phyloP scores from a whole-genome alignment of 768 basidiomycete genomes.

The Antrodiella citrinella region DNA sequence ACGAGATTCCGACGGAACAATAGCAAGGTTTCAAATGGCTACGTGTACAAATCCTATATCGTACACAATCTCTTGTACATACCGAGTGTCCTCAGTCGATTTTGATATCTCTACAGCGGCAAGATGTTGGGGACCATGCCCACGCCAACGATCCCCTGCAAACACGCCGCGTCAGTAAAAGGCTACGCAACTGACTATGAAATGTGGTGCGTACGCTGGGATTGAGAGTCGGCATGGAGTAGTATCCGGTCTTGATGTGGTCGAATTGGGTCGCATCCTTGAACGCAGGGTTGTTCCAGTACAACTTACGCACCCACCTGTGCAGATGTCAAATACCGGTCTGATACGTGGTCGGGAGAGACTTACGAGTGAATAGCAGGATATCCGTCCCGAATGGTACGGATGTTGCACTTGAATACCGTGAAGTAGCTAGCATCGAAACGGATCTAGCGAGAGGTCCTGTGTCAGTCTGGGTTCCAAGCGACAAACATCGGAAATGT shows the following conservation, averaged over 20 bases:
- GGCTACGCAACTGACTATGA: neutral
- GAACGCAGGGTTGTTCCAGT: conserved; percentile 90
- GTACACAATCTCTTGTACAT: no score
- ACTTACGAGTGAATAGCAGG: conserved; percentile 66
- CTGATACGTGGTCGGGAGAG: neutral
- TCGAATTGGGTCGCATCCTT: conserved; percentile 80
- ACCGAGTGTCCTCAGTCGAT: no score
- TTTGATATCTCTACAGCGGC: no score
- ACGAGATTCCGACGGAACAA: no score
- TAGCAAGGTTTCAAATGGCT: no score
- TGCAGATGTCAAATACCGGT: no score
- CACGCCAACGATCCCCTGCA: neutral
- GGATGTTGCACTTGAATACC: conserved; percentile 92
- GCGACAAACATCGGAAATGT: neutral
- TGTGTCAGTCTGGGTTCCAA: neutral
- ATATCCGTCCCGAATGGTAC: conserved; percentile 79
- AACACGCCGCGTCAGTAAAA: neutral
- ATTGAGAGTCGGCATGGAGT: conserved; percentile 11
- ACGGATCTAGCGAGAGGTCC: conserved; percentile 43
- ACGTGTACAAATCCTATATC: no score
- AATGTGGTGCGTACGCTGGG: neutral
- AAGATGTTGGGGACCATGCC: neutral
- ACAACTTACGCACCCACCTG: conserved; percentile 82
- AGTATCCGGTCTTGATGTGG: conserved; percentile 77
- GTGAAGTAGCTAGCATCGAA: conserved; percentile 87